Percentiles rank a stretch among this genome's conserved stretches.
Conservation (phyloP, 1,139 yeast genomes). For the Candida dubliniensis region DNA sequence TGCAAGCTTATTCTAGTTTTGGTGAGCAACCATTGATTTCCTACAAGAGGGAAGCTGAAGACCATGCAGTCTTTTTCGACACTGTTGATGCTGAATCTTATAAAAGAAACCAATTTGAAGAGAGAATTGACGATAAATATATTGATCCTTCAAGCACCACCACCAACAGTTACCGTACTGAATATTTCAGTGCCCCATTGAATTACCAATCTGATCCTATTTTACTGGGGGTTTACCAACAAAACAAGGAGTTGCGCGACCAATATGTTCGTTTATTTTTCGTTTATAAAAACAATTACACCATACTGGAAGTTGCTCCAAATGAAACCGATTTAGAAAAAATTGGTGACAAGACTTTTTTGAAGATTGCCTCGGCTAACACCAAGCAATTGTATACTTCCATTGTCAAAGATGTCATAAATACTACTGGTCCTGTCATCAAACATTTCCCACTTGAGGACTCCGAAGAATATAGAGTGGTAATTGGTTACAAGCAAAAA, state of each 20-base stretch:
- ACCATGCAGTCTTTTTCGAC: slow-evolving; percentile 91
- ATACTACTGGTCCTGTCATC: slow-evolving; percentile 89
- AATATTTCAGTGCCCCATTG: slow-evolving; percentile 76
- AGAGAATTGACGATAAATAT: slow-evolving; percentile 77
- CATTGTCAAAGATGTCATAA: slow-evolving; percentile 66
- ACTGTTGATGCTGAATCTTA: slow-evolving; percentile 47
- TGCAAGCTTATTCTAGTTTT: slow-evolving; percentile 68
- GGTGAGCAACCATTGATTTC: slow-evolving; percentile 57
- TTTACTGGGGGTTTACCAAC: slow-evolving; percentile 42
- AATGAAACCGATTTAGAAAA: slow-evolving; percentile 55
- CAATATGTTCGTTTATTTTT: slow-evolving; percentile 78
- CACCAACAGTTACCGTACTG: slow-evolving; percentile 63
- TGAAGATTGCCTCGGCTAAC: slow-evolving; percentile 74
- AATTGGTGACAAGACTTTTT: slow-evolving; percentile 79
- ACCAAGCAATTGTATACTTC: slow-evolving; percentile 77
- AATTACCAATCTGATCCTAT: slow-evolving; percentile 48
- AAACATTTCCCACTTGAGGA: slow-evolving; percentile 82
- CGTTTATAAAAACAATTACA: slow-evolving; percentile 76
- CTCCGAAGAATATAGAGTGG: slow-evolving; percentile 76
- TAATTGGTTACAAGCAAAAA: slow-evolving; percentile 84
- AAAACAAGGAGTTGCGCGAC: slow-evolving; percentile 32
- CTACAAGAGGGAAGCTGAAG: slow-evolving; percentile 72
- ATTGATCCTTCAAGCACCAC: slow-evolving; percentile 56
- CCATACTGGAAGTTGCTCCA: slow-evolving; percentile 23
- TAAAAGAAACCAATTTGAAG: slow-evolving; percentile 50